Evolutionary conservation across 1,284 basidiomycete genomes (phyloP), one percentile per base, ranked within the genome.

Genomic region (Mycena citricolor): DNA sequence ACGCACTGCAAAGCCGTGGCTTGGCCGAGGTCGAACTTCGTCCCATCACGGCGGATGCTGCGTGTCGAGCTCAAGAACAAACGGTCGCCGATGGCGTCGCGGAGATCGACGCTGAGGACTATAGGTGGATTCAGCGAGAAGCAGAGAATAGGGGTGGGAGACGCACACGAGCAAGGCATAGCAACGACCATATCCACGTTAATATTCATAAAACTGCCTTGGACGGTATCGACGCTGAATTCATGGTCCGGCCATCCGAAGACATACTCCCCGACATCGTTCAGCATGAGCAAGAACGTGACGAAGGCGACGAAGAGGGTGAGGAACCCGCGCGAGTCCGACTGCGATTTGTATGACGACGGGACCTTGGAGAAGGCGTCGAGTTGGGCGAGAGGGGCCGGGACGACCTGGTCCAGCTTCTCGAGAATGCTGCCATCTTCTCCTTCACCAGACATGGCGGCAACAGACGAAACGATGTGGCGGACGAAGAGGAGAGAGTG

Each of bases 51-150:
- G 36, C 76, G 81, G 61, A 98, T 85, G 47, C 86, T 83, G 7
- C 11, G 12, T 35, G 36, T 14, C 55, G 78, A 39, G 48, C 63
- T 93, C 44, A 98, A 76, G 62, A 89, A 90, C 22, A 98, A 61
- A 26, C 94, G 73, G 61, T 99, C 95, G 1, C 95, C 95, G 6
- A 95, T 79, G 0, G 90, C 90, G 63, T 99, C 95, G 39, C 94
- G 74, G 37, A 99, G 66, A 62, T 98, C 95, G 17, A 98, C 83
- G 37, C 83, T 87, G 41, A 99, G 70, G 60, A 74, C 90, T 94
- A n/a, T n/a, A 32, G 39, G 43, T 41, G 47, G 24, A 32, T 44
- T 34, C 53, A 14, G 48, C 39, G 14, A 39, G n/a, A n/a, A n/a
- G n/a, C 41, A 38, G n/a, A 20, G 21, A 46, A 26, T 50, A 56